phyloP scores from a whole-genome alignment of 441 rosid genomes.

The Erysimum pusillum region DNA sequence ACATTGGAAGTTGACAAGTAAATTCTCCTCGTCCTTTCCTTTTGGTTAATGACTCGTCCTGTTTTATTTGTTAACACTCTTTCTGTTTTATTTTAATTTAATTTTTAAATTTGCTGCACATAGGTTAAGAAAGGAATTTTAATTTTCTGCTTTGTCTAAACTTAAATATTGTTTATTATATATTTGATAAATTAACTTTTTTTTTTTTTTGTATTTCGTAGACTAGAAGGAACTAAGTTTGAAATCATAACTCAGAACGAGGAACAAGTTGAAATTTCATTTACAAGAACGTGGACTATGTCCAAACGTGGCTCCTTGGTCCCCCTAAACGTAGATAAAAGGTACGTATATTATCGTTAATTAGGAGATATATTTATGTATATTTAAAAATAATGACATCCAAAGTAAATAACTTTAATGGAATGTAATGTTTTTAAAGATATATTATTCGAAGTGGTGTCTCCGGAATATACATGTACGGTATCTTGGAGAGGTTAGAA shows the following conservation, averaged over 20 bases:
- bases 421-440: constrained; percentile 46
- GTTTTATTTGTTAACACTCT: no score
- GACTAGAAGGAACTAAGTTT: constrained; percentile 59
- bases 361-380: background rate
- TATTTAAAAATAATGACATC: background rate
- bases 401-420: background rate
- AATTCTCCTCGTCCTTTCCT: background rate
- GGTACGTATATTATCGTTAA: constrained; percentile 49
- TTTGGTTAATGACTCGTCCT: no score
- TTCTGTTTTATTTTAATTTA: no score
- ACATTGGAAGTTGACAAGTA: constrained; percentile 37
- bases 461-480: constrained; percentile 72
- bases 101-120: no score
- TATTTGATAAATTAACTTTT: no score
- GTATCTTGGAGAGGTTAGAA: constrained; percentile 64
- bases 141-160: no score
- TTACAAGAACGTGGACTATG: constrained; percentile 61
- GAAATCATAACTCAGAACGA: constrained; percentile 59
- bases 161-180: no score
- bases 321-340: constrained; percentile 81
- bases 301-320: constrained; percentile 44
- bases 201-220: constrained; percentile 37
- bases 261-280: constrained; percentile 74
- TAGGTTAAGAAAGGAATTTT: no score
- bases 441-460: constrained; percentile 66